Evolutionary conservation across 2,329 filamentous ascomycete genomes (phyloP).

Genomic region (Pleoardoris graminearum): DNA sequence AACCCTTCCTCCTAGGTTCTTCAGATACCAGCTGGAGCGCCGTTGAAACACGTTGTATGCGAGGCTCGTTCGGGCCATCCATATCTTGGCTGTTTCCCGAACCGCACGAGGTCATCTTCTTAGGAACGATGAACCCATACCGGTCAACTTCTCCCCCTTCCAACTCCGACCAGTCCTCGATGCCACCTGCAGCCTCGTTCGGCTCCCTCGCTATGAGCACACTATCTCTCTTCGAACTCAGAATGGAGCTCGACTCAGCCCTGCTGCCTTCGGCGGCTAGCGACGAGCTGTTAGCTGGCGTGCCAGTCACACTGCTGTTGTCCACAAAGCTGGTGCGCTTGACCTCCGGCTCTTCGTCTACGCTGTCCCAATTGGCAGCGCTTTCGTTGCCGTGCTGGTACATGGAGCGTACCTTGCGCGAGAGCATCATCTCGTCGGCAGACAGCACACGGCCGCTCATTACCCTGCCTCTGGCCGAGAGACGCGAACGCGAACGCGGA

Average conservation of each 20-base stretch:
- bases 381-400: conserved; percentile 64
- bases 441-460: conserved; percentile 57
- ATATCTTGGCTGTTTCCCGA: conserved; percentile 28
- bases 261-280: conserved; percentile 31
- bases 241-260: conserved; percentile 35
- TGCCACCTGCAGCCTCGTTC: conserved; percentile 63
- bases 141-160: conserved; percentile 63
- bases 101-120: conserved; percentile 41
- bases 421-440: conserved; percentile 66
- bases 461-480: conserved; percentile 40
- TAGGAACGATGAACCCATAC: conserved; percentile 65
- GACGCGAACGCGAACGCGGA: conserved; percentile 44
- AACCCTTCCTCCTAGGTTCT: conserved; percentile 57
- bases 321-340: conserved; percentile 26
- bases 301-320: conserved; percentile 27
- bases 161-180: conserved; percentile 68
- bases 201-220: conserved; percentile 54
- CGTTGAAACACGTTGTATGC: conserved; percentile 63
- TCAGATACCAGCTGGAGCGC: conserved; percentile 60
- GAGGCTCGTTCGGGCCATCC: conserved; percentile 39
- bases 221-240: conserved; percentile 32
- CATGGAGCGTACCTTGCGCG: conserved; percentile 65
- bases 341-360: conserved; percentile 28
- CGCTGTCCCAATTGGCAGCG: conserved; percentile 50
- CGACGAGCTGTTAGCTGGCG: conserved; percentile 31